Percentiles rank a stretch among this genome's conserved stretches.
Conservation (phyloP, 148 eudicot species). For the Vaccinium vitisidaea region DNA sequence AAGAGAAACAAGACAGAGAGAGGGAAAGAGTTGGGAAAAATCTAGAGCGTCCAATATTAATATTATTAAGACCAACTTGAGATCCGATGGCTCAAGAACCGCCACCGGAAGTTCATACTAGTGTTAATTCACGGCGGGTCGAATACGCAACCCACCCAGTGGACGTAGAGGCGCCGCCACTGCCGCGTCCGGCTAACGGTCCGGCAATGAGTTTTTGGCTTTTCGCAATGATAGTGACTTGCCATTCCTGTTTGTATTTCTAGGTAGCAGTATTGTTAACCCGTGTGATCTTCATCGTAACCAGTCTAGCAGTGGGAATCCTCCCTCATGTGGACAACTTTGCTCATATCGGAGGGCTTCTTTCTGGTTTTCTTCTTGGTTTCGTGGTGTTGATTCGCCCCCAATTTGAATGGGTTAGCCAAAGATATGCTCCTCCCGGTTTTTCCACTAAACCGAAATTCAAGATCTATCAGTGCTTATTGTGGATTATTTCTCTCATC, state of each 20-base stretch:
- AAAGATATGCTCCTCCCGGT: slow-evolving; percentile 31
- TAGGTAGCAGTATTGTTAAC: slow-evolving; percentile 62
- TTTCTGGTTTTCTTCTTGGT: slow-evolving; percentile 81
- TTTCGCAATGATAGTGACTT: not conserved
- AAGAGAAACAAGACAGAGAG: too few relatives aligned
- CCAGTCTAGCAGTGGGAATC: slow-evolving; percentile 72
- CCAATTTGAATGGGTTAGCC: slow-evolving; percentile 71
- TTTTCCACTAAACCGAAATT: slow-evolving; percentile 42
- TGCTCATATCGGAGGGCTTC: slow-evolving; percentile 92
- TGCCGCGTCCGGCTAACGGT: slow-evolving; percentile 10
- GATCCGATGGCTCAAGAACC: not conserved
- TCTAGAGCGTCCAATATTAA: not conserved
- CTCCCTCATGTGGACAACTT: slow-evolving; percentile 91
- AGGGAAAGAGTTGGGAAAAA: too few relatives aligned
- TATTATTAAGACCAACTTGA: not conserved
- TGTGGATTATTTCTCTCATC: slow-evolving; percentile 60
- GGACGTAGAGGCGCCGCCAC: slow-evolving; percentile 22
- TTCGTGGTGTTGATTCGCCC: slow-evolving; percentile 82
- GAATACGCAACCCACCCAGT: slow-evolving; percentile 33
- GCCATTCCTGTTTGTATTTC: slow-evolving; percentile 11
- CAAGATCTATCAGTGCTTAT: slow-evolving; percentile 54
- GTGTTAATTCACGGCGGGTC: slow-evolving; percentile 24
- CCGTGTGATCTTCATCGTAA: slow-evolving; percentile 56
- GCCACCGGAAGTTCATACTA: slow-evolving; percentile 11
- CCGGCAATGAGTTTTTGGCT: too few relatives aligned